phyloP scores from a whole-genome alignment of 2,329 filamentous ascomycete species.

The Emergomyces pasteurianus region DNA sequence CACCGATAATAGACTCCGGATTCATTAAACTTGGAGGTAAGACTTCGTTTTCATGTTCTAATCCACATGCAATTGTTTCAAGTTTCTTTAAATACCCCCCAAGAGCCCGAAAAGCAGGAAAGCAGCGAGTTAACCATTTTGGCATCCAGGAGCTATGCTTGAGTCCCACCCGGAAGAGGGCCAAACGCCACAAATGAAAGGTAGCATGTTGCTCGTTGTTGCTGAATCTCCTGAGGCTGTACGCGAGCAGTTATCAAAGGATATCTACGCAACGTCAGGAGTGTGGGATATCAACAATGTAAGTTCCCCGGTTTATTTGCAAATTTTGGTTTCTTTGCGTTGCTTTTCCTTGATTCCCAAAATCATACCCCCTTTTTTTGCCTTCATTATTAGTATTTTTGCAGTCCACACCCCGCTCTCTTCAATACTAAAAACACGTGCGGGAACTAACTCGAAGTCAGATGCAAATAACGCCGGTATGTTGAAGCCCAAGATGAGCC shows the following conservation, averaged over 20 bases:
- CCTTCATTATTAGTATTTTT: neutral
- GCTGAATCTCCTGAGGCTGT: constrained; percentile 61
- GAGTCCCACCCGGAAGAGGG: constrained; percentile 53
- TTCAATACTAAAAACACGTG: neutral
- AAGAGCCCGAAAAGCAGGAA: neutral
- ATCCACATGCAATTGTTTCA: neutral
- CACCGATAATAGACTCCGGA: constrained; percentile 42
- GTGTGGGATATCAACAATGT: constrained; percentile 72
- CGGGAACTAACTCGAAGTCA: neutral
- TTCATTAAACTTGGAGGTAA: constrained; percentile 53
- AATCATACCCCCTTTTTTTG: neutral
- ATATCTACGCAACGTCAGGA: constrained; percentile 58
- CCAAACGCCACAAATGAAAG: constrained; percentile 54
- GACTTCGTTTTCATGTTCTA: constrained; percentile 13
- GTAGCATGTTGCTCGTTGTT: constrained; percentile 56
- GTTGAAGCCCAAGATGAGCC: neutral
- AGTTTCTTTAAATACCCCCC: neutral
- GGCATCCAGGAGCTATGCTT: constrained; percentile 50
- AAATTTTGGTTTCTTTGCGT: constrained; percentile 1
- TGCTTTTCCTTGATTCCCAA: neutral
- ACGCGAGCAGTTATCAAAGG: constrained; percentile 51
- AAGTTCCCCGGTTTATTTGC: constrained; percentile 20
- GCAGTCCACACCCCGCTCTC: neutral
- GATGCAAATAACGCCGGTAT: constrained; percentile 9
- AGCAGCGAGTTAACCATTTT: neutral